Evolutionary conservation across 805 yeast species (phyloP).

Genomic region (Lipomyces mesembrius): DNA sequence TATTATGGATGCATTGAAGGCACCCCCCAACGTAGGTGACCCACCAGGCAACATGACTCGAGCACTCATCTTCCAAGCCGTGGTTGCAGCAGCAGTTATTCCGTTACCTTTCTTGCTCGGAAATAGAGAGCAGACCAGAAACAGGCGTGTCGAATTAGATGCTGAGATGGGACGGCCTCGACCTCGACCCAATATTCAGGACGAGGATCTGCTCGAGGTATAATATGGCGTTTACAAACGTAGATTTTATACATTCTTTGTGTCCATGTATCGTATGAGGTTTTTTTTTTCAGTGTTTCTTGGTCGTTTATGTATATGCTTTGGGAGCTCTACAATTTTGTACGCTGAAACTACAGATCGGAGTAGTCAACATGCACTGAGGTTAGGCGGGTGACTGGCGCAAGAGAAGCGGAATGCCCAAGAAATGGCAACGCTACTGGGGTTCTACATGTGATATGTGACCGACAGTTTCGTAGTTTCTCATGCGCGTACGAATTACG

Average conservation of each 20-base stretch:
- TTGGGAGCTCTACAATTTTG: neutral
- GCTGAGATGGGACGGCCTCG: neutral
- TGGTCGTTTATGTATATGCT: neutral
- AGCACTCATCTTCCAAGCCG: conserved; percentile 45
- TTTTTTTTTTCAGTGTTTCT: neutral
- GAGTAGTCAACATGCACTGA: too few relatives aligned
- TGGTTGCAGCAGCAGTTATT: conserved; percentile 41
- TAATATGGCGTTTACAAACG: neutral
- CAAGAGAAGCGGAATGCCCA: too few relatives aligned
- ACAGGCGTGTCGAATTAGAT: conserved; percentile 30
- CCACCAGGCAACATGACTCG: conserved; percentile 46
- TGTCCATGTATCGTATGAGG: too few relatives aligned
- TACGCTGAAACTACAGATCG: too few relatives aligned
- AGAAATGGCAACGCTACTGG: too few relatives aligned
- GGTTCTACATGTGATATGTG: too few relatives aligned
- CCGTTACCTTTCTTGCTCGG: conserved; percentile 38
- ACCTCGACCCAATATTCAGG: neutral
- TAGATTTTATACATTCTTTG: neutral
- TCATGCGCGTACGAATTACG: too few relatives aligned
- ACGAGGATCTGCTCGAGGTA: neutral
- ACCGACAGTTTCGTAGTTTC: too few relatives aligned
- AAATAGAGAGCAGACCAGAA: conserved; percentile 17
- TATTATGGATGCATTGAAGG: conserved; percentile 44
- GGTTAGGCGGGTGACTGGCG: too few relatives aligned
- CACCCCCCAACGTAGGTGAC: conserved; percentile 39